Evolutionary conservation across 495 filamentous ascomycete species (phyloP), one percentile per base, ranked within the genome.

Genomic region (Tetracladium marchalianum): DNA sequence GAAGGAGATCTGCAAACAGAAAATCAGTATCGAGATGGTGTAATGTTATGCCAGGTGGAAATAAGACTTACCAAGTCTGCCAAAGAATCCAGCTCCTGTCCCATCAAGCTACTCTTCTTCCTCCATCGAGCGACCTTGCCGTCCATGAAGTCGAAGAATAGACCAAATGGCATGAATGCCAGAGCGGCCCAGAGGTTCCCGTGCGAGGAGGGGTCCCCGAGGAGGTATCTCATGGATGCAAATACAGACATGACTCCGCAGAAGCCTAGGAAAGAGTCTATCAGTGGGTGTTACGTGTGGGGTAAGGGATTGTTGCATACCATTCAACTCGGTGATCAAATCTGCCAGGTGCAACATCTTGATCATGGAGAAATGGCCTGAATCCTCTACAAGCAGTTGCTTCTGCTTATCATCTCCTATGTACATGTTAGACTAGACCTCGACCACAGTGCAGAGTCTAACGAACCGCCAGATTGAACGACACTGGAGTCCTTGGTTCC

Each of bases 71-170:
- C 92, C 69, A 98, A 61, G 63, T 98, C 92, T 35, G 92, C 92
- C 35, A 98, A 71, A n/a, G 90, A 96, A 66, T 98, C 92, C 35
- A 98, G 71, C 66, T 97, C 92, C 64, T 97, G 92, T 3, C 92
- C 92, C 92, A 98, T 97, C 58, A 97, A 69, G 46, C 84, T 90
- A 50, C 85, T 87, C 77, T 96, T 97, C 64, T 86, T 81, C 57
- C 93, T 75, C 93, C 92, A 97, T 43, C 92, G 70, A 48, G 92
- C 92, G 35, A 98, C 89, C 56, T 85, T 92, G 52, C 92, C 92
- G 63, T 98, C 92, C 81, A 97, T 88, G 59, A 95, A 95, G 62
- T 98, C 92, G 64, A 98, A 98, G 70, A 96, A 96, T 3, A 97
- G 75, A 2, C 90, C 92, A 27, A 96, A 84, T 1, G 90, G 90